phyloP scores from a whole-genome alignment of 768 basidiomycete species.

The Cystobasidium tubakii region DNA sequence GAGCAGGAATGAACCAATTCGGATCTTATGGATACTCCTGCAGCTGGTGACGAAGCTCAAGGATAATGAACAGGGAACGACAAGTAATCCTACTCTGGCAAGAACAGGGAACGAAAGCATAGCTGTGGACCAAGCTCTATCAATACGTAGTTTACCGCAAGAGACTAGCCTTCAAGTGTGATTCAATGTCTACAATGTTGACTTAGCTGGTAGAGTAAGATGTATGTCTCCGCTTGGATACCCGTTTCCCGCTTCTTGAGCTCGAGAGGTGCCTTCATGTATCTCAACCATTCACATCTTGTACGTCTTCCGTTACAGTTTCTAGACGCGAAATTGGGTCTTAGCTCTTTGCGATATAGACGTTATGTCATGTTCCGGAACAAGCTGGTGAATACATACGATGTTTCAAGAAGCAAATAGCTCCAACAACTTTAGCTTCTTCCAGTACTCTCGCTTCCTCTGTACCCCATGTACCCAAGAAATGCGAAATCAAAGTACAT shows the following conservation, averaged over 20 bases:
- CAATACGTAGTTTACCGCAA: no score
- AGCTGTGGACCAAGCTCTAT: no score
- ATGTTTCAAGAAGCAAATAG: conserved; percentile 96
- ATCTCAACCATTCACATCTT: conserved; percentile 90
- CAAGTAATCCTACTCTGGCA: no score
- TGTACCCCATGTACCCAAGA: conserved; percentile 61
- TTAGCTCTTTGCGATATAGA: conserved; percentile 95
- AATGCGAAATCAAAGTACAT: conserved; percentile 95
- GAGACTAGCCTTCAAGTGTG: no score
- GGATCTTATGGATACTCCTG: no score
- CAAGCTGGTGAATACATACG: conserved; percentile 90
- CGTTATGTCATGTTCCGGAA: conserved; percentile 72
- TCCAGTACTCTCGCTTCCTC: conserved; percentile 69
- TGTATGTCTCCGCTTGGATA: background rate
- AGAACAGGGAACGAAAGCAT: no score
- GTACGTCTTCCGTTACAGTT: conserved; percentile 86
- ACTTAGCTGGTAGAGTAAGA: no score
- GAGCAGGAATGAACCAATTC: no score
- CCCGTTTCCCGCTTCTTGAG: conserved; percentile 65
- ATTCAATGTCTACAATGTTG: no score
- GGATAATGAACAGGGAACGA: no score
- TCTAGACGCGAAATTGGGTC: conserved; percentile 99
- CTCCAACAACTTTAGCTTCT: conserved; percentile 87
- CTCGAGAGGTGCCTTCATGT: conserved; percentile 68
- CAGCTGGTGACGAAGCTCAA: no score